Evolutionary conservation across 192 early-diverging fungal species (phyloP).

Genomic region (Coemansia sp.): DNA sequence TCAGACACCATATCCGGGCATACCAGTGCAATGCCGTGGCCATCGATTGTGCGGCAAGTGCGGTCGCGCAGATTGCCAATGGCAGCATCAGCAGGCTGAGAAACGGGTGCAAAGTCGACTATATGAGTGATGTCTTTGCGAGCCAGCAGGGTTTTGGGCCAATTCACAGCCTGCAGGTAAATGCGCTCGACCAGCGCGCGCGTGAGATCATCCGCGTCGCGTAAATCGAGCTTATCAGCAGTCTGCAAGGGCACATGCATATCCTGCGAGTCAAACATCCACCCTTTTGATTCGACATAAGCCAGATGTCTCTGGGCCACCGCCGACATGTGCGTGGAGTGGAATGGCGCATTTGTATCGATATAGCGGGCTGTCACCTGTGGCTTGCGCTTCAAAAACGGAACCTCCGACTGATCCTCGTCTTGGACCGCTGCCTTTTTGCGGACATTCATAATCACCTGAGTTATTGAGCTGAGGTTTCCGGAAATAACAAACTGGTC

Average conservation of each 20-base stretch:
- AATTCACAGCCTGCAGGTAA: slow-evolving; percentile 22
- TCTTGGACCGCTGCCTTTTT: slow-evolving; percentile 73
- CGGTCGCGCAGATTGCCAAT: slow-evolving; percentile 26
- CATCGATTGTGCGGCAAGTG: slow-evolving; percentile 81
- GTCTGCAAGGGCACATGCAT: slow-evolving; percentile 70
- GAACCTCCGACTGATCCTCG: slow-evolving; percentile 79
- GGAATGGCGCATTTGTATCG: slow-evolving; percentile 66
- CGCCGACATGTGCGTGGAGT: slow-evolving; percentile 66
- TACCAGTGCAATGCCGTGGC: slow-evolving; percentile 64
- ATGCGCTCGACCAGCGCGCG: slow-evolving; percentile 17
- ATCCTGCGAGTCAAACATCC: slow-evolving; percentile 60
- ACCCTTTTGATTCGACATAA: slow-evolving; percentile 64
- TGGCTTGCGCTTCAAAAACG: slow-evolving; percentile 79
- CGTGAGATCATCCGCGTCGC: slow-evolving; percentile 5
- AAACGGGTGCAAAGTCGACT: slow-evolving; percentile 69
- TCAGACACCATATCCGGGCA: slow-evolving; percentile 2
- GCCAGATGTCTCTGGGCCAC: slow-evolving; percentile 59
- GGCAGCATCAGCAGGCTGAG: slow-evolving; percentile 73
- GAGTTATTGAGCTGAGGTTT: slow-evolving; percentile 74
- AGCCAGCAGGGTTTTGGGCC: slow-evolving; percentile 17
- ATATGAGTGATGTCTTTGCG: slow-evolving; percentile 62
- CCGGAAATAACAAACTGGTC: slow-evolving; percentile 76
- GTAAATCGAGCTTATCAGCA: slow-evolving; percentile 54
- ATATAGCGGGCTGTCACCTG: slow-evolving; percentile 74
- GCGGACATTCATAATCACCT: slow-evolving; percentile 80